These are phyloP conservation scores for Didymosphaeria variabile DNA, from an alignment of 2,329 filamentous ascomycete genomes.

Conservation along the genomic window DNA sequence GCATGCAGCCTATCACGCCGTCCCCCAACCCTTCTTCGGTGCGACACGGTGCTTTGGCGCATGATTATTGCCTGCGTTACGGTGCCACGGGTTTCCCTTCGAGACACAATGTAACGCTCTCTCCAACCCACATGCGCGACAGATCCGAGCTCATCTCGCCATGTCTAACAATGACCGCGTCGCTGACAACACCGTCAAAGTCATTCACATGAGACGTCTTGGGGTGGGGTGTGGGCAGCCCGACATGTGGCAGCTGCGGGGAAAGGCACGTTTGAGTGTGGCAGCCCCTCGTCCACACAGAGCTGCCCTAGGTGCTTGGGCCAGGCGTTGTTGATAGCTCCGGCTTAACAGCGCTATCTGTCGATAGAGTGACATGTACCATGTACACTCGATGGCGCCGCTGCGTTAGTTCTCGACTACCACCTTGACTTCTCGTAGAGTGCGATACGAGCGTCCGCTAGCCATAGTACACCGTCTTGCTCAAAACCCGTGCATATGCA, in stretches of 20 bases:
- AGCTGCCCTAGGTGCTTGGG: slow-evolving; percentile 18
- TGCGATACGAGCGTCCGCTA: neutral
- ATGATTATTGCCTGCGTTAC: slow-evolving; percentile 40
- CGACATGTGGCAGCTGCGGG: slow-evolving; percentile 26
- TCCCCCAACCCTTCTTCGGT: slow-evolving; percentile 24
- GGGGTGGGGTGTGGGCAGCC: slow-evolving; percentile 8
- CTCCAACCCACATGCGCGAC: slow-evolving; percentile 21
- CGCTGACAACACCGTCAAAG: slow-evolving; percentile 15
- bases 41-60: slow-evolving; percentile 28
- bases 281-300: slow-evolving; percentile 11
- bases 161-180: slow-evolving; percentile 13
- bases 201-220: slow-evolving; percentile 19
- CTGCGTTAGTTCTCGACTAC: neutral
- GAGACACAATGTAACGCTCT: slow-evolving; percentile 37
- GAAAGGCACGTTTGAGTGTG: slow-evolving; percentile 14
- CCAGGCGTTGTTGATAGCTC: slow-evolving; percentile 22
- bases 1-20: slow-evolving; percentile 25
- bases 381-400: neutral
- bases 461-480: slow-evolving; percentile 17
- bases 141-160: slow-evolving; percentile 19
- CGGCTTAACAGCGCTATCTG: slow-evolving; percentile 7
- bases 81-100: slow-evolving; percentile 29
- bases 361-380: neutral
- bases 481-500: slow-evolving; percentile 11
- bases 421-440: neutral